These are phyloP conservation scores for Mrakia frigida DNA, from an alignment of 768 basidiomycete genomes.

Conservation along the genomic window DNA sequence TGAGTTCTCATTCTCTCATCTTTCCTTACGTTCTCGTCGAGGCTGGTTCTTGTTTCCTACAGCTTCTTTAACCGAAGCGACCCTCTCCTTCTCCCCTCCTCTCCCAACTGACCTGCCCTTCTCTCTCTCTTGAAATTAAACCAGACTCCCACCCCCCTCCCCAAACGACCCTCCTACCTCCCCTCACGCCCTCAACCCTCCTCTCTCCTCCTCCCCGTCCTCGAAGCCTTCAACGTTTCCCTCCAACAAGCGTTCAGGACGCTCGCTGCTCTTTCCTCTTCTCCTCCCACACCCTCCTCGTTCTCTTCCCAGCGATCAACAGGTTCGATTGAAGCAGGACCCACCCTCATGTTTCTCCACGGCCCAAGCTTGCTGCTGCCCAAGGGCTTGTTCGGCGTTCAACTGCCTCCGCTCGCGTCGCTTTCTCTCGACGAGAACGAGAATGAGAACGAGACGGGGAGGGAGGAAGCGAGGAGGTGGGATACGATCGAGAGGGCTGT, in stretches of 20 bases:
- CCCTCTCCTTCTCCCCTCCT: background rate
- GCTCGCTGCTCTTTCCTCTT: background rate
- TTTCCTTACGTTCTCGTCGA: background rate
- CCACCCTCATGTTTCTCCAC: background rate
- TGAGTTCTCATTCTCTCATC: background rate
- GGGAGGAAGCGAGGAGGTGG: background rate
- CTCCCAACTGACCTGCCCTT: no score
- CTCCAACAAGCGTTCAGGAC: background rate
- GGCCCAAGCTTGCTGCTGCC: background rate
- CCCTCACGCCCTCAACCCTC: background rate
- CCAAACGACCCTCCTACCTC: slow-evolving; percentile 17
- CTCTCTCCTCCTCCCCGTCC: background rate
- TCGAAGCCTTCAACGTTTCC: background rate
- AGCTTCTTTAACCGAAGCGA: no score
- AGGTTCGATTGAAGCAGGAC: background rate
- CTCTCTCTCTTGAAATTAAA: no score
- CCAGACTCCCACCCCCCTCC: background rate
- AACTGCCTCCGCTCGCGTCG: background rate
- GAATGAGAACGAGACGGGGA: background rate
- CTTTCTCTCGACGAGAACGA: background rate
- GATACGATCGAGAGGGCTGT: slow-evolving; percentile 8
- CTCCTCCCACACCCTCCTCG: background rate
- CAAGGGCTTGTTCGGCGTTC: background rate
- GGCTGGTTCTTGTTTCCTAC: no score
- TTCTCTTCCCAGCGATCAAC: background rate